phyloP scores from a whole-genome alignment of 495 filamentous ascomycete genomes.

The Talaromyces ruber region DNA sequence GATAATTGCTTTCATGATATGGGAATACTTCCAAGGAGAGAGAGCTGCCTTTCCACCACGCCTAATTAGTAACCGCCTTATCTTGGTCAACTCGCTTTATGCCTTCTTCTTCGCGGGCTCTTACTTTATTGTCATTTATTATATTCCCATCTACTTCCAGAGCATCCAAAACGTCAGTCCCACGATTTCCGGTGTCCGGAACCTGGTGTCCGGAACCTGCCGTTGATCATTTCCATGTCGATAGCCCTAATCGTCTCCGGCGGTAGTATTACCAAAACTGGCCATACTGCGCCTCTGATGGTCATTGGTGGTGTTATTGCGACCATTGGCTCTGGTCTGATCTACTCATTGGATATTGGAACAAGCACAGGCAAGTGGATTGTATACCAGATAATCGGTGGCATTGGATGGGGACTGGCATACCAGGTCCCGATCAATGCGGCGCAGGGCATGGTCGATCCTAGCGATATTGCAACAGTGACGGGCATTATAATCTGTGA shows the following conservation, averaged over 20 bases:
- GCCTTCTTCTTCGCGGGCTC: constrained; percentile 44
- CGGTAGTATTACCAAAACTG: not conserved
- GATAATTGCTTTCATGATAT: constrained; percentile 16
- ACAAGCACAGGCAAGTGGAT: constrained; percentile 40
- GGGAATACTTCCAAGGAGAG: constrained; percentile 28
- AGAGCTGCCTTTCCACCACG: constrained; percentile 7
- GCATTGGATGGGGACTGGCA: constrained; percentile 38
- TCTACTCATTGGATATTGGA: constrained; percentile 36
- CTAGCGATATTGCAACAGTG: constrained; percentile 35
- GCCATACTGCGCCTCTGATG: not conserved
- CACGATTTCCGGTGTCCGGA: constrained; percentile 47
- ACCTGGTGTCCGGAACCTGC: constrained; percentile 33
- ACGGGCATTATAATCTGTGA: constrained; percentile 27
- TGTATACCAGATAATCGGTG: constrained; percentile 47
- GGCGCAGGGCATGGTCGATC: constrained; percentile 38
- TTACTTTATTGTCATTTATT: constrained; percentile 45
- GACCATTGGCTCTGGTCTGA: constrained; percentile 42
- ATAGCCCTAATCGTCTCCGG: not conserved
- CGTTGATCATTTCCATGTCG: constrained; percentile 13
- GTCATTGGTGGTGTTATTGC: constrained; percentile 30
- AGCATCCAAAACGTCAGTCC: constrained; percentile 54
- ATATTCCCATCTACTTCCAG: constrained; percentile 37
- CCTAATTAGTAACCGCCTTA: not conserved
- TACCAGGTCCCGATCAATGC: constrained; percentile 35
- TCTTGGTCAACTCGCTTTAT: constrained; percentile 29